phyloP scores from a whole-genome alignment of 2,329 filamentous ascomycete genomes.

The Apiospora saccharicola region DNA sequence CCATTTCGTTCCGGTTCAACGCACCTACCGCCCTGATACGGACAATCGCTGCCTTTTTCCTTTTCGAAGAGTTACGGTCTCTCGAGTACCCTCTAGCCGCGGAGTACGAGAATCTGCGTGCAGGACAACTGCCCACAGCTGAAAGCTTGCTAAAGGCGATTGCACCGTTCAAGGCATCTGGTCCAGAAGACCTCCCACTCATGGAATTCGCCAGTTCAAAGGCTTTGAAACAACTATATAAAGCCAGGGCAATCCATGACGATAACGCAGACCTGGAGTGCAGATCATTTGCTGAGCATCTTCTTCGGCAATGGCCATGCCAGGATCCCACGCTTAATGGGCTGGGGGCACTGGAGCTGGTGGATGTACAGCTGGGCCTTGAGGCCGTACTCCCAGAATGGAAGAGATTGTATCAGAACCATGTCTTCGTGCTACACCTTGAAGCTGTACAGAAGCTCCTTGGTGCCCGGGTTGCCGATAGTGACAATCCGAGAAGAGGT shows the following conservation, averaged over 20 bases:
- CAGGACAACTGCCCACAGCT: slow-evolving; percentile 42
- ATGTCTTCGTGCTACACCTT: slow-evolving; percentile 53
- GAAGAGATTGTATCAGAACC: slow-evolving; percentile 56
- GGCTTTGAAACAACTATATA: slow-evolving; percentile 41
- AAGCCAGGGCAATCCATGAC: slow-evolving; percentile 41
- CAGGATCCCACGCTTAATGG: slow-evolving; percentile 40
- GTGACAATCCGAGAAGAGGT: not conserved
- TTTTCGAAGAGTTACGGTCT: slow-evolving; percentile 47
- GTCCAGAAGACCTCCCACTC: slow-evolving; percentile 34
- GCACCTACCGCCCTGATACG: slow-evolving; percentile 37
- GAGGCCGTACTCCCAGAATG: slow-evolving; percentile 53
- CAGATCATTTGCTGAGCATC: slow-evolving; percentile 46
- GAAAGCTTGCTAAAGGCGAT: slow-evolving; percentile 44
- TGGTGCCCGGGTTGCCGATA: not conserved
- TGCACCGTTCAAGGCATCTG: slow-evolving; percentile 40
- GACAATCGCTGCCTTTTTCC: slow-evolving; percentile 52
- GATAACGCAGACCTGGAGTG: slow-evolving; percentile 44
- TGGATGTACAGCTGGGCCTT: slow-evolving; percentile 50
- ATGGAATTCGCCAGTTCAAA: slow-evolving; percentile 40
- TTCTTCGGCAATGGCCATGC: slow-evolving; percentile 56
- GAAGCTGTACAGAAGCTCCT: slow-evolving; percentile 49
- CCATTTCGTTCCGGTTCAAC: slow-evolving; percentile 37
- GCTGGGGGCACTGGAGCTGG: slow-evolving; percentile 38
- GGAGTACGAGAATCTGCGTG: slow-evolving; percentile 46
- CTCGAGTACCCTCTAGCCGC: slow-evolving; percentile 46